Evolutionary conservation across 1,284 basidiomycete species (phyloP).

Genomic region (Sanguinoderma infundibulare): DNA sequence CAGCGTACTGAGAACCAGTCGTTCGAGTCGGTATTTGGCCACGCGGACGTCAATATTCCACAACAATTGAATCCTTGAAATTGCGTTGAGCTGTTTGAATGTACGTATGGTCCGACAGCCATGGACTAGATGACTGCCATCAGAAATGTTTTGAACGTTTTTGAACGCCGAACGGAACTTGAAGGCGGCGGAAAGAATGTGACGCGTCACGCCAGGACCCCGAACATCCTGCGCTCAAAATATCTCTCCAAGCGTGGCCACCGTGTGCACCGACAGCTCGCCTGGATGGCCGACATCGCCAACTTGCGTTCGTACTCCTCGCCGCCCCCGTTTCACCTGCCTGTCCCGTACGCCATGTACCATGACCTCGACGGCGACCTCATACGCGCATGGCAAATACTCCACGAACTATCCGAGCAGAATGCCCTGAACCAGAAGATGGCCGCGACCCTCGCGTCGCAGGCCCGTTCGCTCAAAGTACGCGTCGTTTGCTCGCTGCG

Average conservation of each 20-base stretch:
- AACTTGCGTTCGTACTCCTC: neutral
- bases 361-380: conserved; percentile 73
- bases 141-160: too few relatives aligned
- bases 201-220: neutral
- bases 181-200: too few relatives aligned
- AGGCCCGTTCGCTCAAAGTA: conserved; percentile 85
- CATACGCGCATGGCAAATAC: conserved; percentile 75
- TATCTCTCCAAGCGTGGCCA: neutral
- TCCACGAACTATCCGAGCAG: conserved; percentile 86
- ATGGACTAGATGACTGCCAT: too few relatives aligned
- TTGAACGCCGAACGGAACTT: too few relatives aligned
- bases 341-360: conserved; percentile 34
- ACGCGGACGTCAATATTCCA: too few relatives aligned
- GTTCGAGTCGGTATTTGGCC: too few relatives aligned
- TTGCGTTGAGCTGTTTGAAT: too few relatives aligned
- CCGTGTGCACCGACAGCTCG: neutral
- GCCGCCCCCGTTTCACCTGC: neutral
- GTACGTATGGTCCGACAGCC: too few relatives aligned
- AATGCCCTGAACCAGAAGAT: conserved; percentile 86
- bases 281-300: conserved; percentile 1
- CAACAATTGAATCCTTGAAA: too few relatives aligned
- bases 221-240: neutral
- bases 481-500: conserved; percentile 22
- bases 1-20: too few relatives aligned
- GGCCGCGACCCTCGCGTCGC: conserved; percentile 71